Conservation (phyloP, 768 basidiomycete species). For the Trametes gibbosa region DNA sequence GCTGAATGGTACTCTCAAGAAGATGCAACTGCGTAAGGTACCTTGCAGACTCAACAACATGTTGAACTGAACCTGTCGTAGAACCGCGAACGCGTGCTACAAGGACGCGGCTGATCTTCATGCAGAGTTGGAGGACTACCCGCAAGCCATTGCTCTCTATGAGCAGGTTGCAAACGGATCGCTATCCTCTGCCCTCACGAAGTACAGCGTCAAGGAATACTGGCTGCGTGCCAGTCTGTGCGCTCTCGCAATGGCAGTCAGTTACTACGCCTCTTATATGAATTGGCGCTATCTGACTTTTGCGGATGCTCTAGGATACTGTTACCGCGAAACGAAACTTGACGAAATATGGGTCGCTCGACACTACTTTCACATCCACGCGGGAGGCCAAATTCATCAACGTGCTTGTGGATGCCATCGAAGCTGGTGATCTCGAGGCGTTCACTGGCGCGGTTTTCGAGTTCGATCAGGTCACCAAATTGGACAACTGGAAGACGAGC, state of each 20-base stretch:
- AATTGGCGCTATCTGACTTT: background rate
- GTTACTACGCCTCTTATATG: conserved; percentile 26
- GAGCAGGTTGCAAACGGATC: conserved; percentile 88
- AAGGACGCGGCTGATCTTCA: conserved; percentile 96
- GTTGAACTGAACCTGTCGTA: conserved; percentile 31
- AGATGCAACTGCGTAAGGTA: conserved; percentile 88
- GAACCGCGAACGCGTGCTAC: conserved; percentile 93
- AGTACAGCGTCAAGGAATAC: conserved; percentile 98
- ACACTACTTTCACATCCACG: conserved; percentile 82
- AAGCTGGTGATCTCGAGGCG: conserved; percentile 63
- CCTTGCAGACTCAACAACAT: background rate
- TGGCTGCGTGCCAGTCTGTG: conserved; percentile 89
- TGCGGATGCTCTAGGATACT: conserved; percentile 58
- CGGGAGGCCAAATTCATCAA: conserved; percentile 89
- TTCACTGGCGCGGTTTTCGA: conserved; percentile 88
- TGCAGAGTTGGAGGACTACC: conserved; percentile 84
- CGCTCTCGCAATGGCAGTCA: conserved; percentile 81
- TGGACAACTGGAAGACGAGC: conserved; percentile 95
- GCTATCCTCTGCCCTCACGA: conserved; percentile 80
- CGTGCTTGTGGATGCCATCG: conserved; percentile 74
- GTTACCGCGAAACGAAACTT: conserved; percentile 82
- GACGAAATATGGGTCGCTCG: conserved; percentile 73
- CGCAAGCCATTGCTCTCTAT: conserved; percentile 82
- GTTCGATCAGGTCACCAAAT: conserved; percentile 86
- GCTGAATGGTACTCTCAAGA: conserved; percentile 98